A percentile compares a stretch with the other conserved stretches of the same genome.
Conservation (phyloP, 352 stramenopile genomes). For the Phytophthora nicotianae region DNA sequence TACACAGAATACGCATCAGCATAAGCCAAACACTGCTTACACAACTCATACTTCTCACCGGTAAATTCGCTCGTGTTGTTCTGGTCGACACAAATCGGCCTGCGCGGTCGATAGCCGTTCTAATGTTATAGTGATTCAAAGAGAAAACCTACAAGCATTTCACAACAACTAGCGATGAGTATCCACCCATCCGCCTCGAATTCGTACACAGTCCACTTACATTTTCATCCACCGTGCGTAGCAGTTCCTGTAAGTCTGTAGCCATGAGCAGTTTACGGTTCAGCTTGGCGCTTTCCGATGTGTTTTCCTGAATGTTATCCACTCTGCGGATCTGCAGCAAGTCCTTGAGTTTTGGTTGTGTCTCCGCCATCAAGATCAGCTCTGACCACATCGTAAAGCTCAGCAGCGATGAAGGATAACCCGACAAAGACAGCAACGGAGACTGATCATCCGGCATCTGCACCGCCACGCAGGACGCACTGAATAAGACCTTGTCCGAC, state of each 20-base stretch:
- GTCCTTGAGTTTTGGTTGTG: slow-evolving; percentile 70
- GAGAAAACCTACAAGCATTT: slow-evolving; percentile 33
- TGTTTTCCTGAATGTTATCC: slow-evolving; percentile 65
- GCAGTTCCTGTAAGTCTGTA: slow-evolving; percentile 59
- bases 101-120: slow-evolving; percentile 61
- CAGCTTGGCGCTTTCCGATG: slow-evolving; percentile 51
- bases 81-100: slow-evolving; percentile 38
- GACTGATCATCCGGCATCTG: slow-evolving; percentile 76
- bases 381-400: slow-evolving; percentile 82
- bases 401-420: slow-evolving; percentile 75
- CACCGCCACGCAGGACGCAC: slow-evolving; percentile 63
- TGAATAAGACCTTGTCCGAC: slow-evolving; percentile 78
- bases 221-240: slow-evolving; percentile 68
- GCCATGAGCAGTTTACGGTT: slow-evolving; percentile 71
- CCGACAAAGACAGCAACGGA: slow-evolving; percentile 72
- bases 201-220: slow-evolving; percentile 32
- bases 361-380: slow-evolving; percentile 77
- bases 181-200: not conserved
- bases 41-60: slow-evolving; percentile 32
- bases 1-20: not conserved
- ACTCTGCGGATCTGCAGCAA: slow-evolving; percentile 67
- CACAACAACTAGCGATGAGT: slow-evolving; percentile 1
- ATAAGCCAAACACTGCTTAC: slow-evolving; percentile 1
- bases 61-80: slow-evolving; percentile 33
- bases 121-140: slow-evolving; percentile 73